phyloP scores from a whole-genome alignment of 805 yeast genomes.

The Cyberlindnera amylophila region DNA sequence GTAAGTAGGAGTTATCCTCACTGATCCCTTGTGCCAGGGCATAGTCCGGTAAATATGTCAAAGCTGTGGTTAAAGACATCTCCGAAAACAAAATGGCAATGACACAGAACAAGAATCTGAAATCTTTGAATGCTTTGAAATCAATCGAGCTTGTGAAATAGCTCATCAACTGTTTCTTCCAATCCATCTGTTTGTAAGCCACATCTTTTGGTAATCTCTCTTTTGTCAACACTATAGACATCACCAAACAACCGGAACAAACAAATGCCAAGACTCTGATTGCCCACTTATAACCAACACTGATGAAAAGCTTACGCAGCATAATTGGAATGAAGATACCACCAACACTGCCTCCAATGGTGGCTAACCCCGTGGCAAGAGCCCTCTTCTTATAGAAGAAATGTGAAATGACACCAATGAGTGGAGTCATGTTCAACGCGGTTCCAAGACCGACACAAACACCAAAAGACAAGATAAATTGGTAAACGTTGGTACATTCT shows the following conservation, averaged over 20 bases:
- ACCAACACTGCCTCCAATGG: conserved; percentile 56
- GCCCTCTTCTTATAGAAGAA: conserved; percentile 64
- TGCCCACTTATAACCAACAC: conserved; percentile 59
- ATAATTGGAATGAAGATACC: conserved; percentile 55
- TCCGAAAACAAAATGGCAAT: conserved; percentile 21
- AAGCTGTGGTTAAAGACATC: conserved; percentile 37
- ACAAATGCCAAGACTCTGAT: conserved; percentile 50
- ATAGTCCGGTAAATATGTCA: conserved; percentile 51
- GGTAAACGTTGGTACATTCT: conserved; percentile 48
- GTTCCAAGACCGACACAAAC: conserved; percentile 55
- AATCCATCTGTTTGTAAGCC: conserved; percentile 24
- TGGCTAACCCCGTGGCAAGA: conserved; percentile 47
- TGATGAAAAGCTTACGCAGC: conserved; percentile 44
- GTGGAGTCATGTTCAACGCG: conserved; percentile 58
- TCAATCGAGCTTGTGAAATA: conserved; percentile 29
- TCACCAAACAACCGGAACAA: conserved; percentile 35
- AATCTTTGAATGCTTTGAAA: conserved; percentile 17
- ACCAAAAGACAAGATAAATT: conserved; percentile 59
- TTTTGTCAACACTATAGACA: conserved; percentile 35
- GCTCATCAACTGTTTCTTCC: conserved; percentile 23
- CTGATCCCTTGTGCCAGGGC: conserved; percentile 41
- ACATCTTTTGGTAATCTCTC: conserved; percentile 40
- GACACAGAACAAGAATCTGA: conserved; percentile 40
- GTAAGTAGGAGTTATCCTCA: conserved; percentile 37
- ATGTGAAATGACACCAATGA: conserved; percentile 58